These are phyloP conservation scores for Buddleja alternifolia DNA, from an alignment of 257 asterid species.

Conservation along the genomic window DNA sequence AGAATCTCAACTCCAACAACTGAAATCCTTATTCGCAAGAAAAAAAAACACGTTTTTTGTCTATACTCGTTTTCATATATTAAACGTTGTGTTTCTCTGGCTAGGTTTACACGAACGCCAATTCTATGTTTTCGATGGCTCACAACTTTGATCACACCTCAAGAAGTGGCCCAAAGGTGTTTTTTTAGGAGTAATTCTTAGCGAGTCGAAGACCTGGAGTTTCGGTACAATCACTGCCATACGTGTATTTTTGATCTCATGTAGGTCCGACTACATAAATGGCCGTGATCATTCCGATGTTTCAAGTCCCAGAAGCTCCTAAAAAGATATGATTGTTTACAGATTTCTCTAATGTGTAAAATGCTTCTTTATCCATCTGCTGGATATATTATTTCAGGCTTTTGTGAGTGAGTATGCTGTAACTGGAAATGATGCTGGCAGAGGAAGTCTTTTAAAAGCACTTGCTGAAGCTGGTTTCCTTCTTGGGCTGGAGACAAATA, in stretches of 20 bases:
- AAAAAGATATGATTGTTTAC: not conserved
- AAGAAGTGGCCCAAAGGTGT: conserved; percentile 83
- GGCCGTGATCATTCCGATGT: too few relatives aligned
- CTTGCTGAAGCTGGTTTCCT: conserved; percentile 88
- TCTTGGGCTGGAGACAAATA: conserved; percentile 75
- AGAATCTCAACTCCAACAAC: conserved; percentile 25
- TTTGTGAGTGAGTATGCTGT: conserved; percentile 95
- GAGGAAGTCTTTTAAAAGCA: conserved; percentile 80
- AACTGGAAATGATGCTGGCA: conserved; percentile 77
- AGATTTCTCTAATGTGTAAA: not conserved
- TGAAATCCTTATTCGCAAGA: not conserved
- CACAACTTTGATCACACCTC: conserved; percentile 66
- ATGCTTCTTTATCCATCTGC: conserved; percentile 17
- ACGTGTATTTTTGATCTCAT: too few relatives aligned
- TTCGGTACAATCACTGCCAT: too few relatives aligned
- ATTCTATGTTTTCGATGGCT: conserved; percentile 60
- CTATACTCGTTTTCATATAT: too few relatives aligned
- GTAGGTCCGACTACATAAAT: too few relatives aligned
- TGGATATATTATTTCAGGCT: conserved; percentile 50
- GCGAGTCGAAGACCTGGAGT: too few relatives aligned
- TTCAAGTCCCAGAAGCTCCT: too few relatives aligned
- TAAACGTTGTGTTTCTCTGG: conserved; percentile 14
- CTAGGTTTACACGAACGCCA: conserved; percentile 73
- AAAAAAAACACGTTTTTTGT: too few relatives aligned
- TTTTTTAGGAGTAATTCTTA: conserved; percentile 1